Evolutionary conservation across 1,139 yeast species (phyloP).

Genomic region (Pichia sp.): DNA sequence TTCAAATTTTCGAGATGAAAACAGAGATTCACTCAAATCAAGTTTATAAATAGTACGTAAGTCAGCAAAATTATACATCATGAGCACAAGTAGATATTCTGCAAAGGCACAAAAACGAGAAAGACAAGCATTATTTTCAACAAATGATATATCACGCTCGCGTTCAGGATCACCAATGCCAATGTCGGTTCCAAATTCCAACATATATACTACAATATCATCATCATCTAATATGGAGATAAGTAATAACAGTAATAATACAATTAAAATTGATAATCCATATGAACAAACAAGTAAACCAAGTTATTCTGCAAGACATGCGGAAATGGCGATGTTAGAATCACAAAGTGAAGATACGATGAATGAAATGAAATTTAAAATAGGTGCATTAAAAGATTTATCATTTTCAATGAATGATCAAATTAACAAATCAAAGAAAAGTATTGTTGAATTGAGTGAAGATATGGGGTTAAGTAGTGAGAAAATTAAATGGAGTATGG

Average conservation of each 20-base stretch:
- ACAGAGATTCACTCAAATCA: too few relatives aligned
- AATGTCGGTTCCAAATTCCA: neutral
- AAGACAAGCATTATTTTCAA: slow-evolving; percentile 26
- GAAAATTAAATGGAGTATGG: slow-evolving; percentile 57
- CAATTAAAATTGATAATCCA: neutral
- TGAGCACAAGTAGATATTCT: slow-evolving; percentile 30
- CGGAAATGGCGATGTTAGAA: slow-evolving; percentile 64
- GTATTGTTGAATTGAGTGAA: slow-evolving; percentile 52
- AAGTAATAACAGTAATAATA: neutral
- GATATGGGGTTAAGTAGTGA: slow-evolving; percentile 35
- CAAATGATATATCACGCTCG: slow-evolving; percentile 8
- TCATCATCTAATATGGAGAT: slow-evolving; percentile 21
- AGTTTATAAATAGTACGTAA: too few relatives aligned
- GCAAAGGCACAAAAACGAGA: slow-evolving; percentile 29
- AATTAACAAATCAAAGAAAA: slow-evolving; percentile 64
- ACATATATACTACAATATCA: slow-evolving; percentile 2
- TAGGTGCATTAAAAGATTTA: slow-evolving; percentile 61
- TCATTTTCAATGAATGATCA: slow-evolving; percentile 79
- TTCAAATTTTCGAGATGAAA: too few relatives aligned
- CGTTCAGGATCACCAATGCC: slow-evolving; percentile 4
- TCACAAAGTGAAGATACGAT: slow-evolving; percentile 78
- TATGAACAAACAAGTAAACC: slow-evolving; percentile 28
- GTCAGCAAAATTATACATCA: slow-evolving; percentile 1
- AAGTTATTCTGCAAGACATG: slow-evolving; percentile 34
- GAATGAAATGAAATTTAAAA: slow-evolving; percentile 62